Conservation (phyloP, 495 filamentous ascomycete genomes). For the Daldinia decipiens region DNA sequence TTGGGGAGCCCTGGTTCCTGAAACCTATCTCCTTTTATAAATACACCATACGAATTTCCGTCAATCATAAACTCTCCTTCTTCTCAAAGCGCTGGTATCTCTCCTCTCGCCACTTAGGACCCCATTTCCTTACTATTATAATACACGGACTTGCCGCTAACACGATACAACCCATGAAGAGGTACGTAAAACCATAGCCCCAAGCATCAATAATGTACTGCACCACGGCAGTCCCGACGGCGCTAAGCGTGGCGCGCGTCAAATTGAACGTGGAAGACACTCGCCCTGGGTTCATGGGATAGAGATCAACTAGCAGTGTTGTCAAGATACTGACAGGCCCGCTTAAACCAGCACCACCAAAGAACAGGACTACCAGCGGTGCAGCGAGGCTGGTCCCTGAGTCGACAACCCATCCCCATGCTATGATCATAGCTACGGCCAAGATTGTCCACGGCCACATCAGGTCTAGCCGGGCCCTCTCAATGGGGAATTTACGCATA, state of each 20-base stretch:
- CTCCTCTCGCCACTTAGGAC: conserved; percentile 17
- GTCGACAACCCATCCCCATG: conserved; percentile 11
- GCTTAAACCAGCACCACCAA: conserved; percentile 3
- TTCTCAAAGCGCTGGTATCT: conserved; percentile 12
- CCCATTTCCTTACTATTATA: conserved; percentile 13
- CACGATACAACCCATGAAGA: conserved; percentile 14
- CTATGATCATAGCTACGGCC: conserved; percentile 1
- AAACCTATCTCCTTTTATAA: too few relatives aligned
- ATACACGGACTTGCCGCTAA: conserved; percentile 11
- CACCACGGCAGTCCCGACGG: conserved; percentile 10
- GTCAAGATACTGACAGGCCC: conserved; percentile 4
- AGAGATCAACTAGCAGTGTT: conserved; percentile 15
- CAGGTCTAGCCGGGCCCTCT: conserved; percentile 5
- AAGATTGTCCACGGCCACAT: conserved; percentile 9
- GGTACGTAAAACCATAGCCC: conserved; percentile 14
- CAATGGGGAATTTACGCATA: conserved; percentile 10
- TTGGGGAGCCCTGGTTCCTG: too few relatives aligned
- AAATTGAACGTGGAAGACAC: conserved; percentile 13
- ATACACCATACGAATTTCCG: too few relatives aligned
- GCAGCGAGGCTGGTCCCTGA: conserved; percentile 2
- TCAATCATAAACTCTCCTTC: neutral
- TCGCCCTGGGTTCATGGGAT: conserved; percentile 14
- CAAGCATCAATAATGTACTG: conserved; percentile 20
- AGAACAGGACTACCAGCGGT: conserved; percentile 5
- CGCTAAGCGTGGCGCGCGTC: conserved; percentile 12